Percentiles rank a stretch among this genome's conserved stretches.
phyloP scores from a whole-genome alignment of 805 yeast species.

The Jamesozyma rosinii region DNA sequence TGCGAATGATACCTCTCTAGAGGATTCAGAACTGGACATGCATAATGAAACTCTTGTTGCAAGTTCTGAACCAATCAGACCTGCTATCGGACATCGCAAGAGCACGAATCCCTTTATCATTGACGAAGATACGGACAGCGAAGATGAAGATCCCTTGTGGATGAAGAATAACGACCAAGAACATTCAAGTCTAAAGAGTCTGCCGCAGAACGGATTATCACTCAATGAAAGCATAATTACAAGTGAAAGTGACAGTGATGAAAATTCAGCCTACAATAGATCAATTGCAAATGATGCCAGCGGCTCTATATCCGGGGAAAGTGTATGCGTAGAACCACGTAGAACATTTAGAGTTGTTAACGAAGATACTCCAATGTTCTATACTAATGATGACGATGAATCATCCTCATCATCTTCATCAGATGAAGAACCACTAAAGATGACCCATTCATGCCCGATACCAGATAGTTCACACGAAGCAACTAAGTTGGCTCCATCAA shows the following conservation, averaged over 20 bases:
- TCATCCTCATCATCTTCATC: background rate
- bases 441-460: background rate
- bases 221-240: background rate
- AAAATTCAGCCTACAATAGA: background rate
- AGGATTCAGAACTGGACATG: background rate
- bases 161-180: background rate
- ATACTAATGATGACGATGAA: constrained; percentile 12
- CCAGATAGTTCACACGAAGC: background rate
- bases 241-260: background rate
- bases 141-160: background rate
- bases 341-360: constrained; percentile 26
- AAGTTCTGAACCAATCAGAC: background rate
- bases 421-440: background rate
- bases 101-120: constrained; percentile 2
- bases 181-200: background rate
- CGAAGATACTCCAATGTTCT: constrained; percentile 25
- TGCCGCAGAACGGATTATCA: background rate
- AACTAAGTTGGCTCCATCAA: background rate
- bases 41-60: background rate
- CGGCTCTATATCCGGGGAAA: background rate
- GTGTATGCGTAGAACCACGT: constrained; percentile 4
- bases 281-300: background rate
- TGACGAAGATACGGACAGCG: background rate
- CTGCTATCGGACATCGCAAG: background rate
- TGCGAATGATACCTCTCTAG: constrained; percentile 11